Evolutionary conservation across 2,329 filamentous ascomycete genomes (phyloP), one percentile per base, ranked within the genome.

Genomic region (Fusarium poae): DNA sequence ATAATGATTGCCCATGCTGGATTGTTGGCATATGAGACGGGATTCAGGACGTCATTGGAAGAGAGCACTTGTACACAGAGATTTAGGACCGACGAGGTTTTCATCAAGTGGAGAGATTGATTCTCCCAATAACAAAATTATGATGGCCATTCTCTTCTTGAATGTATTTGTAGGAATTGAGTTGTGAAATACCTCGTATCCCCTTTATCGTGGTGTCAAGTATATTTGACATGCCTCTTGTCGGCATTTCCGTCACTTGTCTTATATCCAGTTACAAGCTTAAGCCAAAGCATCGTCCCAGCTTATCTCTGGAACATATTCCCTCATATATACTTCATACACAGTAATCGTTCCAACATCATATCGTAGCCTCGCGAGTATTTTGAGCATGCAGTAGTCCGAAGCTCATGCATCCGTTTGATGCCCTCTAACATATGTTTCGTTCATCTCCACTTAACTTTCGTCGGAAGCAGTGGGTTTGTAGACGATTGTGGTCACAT

Each of bases 1-100:
- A 98, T 99, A 77, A 99, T 99, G 96, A 99, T 99, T 82, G 96
- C 96, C 2, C 95, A 99, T 79, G 96, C 96, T 3, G 96, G 96
- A 3, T 80, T 99, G 73, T 78, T 97, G 74, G 94, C 94, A 2
- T 96, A 92, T 77, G 85, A 90, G 78, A 94, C 89, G 18, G 95
- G 95, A 2, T 94, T 93, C 76, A 85, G 81, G 62, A 97, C 94
- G 2, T 82, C 86, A 10, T 78, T 98, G 46, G 89, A 91, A 67
- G 92, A 97, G 44, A 95, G 91, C 72, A 93, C 91, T 15, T 97
- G 91, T 79, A 95, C 92, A 16, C 92, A 95, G 78, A 84, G 92
- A 55, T 95, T 94, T 77, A 88, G 92, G 74, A 95, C 92, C 7
- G 92, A 95, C 75, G 92, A 94, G 79, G 92, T 95, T 21, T 87